Base-by-base conservation (phyloP, 495 filamentous ascomycete species). In the Penicillium daleae region DNA sequence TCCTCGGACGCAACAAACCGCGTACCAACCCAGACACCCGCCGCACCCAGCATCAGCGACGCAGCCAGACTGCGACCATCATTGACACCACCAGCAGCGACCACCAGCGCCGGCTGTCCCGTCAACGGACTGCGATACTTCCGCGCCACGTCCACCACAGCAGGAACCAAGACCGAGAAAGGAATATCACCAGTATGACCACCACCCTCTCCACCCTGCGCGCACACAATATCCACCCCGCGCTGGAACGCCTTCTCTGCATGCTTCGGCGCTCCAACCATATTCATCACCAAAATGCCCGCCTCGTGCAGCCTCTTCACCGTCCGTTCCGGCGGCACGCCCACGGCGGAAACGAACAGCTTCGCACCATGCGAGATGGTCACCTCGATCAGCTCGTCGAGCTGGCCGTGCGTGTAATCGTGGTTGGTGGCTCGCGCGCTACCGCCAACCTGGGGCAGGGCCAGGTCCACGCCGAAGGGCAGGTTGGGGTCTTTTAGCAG, bases 261-360 rank as follows among this genome's bases (percentile, higher is more conserved):
- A 72, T 97, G 92, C 67, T 87, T 89, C n/a, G 92, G 92, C 53
- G 89, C 86, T 0, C 92, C 92, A n/a, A 96, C 92, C 92, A 97
- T 97, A 71, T 96, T 97, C 92, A 96, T 96, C 24, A 96, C 80
- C 50, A 94, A 70, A 32, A 97, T 87, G 1, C 89, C 90, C 0
- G 86, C 89, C 10, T 80, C 80, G 67, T 97, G 92, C 22, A 97
- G 78, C 39, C 83, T 72, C 68, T 90, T 85, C 32, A 97, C 85
- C 3, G 90, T 83, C 44, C 72, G 75, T 55, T 78, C 76, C 0
- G 92, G 91, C 13, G 92, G 92, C 3, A 96, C 88, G 17, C 92
- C 92, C 0, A 97, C 91, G 0, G 92, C 92, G 42, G 78, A 85
- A 56, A 96, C 90, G 70, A 97, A 97, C 53, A 96, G 76, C 74